Conservation (phyloP, 73 alveolate genomes). For the Stentor roeselii region DNA sequence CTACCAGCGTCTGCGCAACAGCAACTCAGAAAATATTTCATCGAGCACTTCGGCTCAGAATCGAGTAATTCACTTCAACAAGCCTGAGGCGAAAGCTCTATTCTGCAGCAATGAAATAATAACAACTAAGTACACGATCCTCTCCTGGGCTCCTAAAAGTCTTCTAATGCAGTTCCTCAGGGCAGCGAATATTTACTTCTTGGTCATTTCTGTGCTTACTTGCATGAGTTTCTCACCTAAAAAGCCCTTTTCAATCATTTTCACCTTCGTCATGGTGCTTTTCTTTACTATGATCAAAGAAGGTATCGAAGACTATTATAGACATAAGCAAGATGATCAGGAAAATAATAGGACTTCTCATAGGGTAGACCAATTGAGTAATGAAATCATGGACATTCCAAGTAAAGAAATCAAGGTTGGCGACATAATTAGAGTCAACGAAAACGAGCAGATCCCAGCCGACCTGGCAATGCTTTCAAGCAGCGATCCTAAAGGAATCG, state of each 20-base stretch:
- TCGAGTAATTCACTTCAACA: not conserved
- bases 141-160: conserved; percentile 84
- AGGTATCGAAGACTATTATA: conserved; percentile 76
- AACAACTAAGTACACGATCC: conserved; percentile 54
- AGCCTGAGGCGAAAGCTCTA: not conserved
- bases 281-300: conserved; percentile 94
- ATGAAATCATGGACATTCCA: conserved; percentile 46
- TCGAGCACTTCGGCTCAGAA: not conserved
- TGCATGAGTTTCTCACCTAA: conserved; percentile 87
- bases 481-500: conserved; percentile 51
- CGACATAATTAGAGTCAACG: conserved; percentile 50
- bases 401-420: conserved; percentile 61
- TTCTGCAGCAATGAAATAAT: conserved; percentile 17
- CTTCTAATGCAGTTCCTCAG: conserved; percentile 66
- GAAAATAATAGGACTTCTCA: conserved; percentile 43
- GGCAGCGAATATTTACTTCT: conserved; percentile 74
- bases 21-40: not conserved
- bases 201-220: conserved; percentile 78
- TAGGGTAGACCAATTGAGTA: conserved; percentile 25
- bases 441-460: conserved; percentile 74
- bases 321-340: conserved; percentile 61
- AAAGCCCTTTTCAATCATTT: conserved; percentile 82
- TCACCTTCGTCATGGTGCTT: conserved; percentile 83
- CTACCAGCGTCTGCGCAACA: not conserved
- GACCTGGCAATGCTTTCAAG: conserved; percentile 70